Evolutionary conservation across 2,329 filamentous ascomycete species (phyloP), one percentile per base, ranked within the genome.

Genomic region (Calcarisporium arbuscula): DNA sequence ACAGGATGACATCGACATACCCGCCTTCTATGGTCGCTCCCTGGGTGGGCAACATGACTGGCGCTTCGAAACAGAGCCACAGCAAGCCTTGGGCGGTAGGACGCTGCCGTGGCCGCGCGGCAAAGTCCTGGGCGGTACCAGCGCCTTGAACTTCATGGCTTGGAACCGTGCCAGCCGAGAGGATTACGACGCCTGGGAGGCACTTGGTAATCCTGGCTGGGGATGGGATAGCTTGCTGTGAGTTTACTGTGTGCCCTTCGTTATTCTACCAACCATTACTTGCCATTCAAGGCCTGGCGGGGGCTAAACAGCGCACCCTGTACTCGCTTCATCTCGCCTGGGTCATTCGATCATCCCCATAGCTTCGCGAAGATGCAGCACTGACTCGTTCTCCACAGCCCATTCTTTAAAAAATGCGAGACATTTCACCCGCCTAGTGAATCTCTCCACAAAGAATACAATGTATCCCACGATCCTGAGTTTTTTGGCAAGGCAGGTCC

Each of bases 81-180:
- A 68, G 42, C 35, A 42, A 14, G 56, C 55, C 3, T 49, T 66
- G 5, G 52, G 44, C 3, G 60, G 66, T 1, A 60, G 68, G 28
- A 51, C 33, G 19, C 45, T 70, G 16, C 45, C 57, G 9, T 68
- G 60, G 58, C 57, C 61, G 1, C 50, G 65, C 11, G 67, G 67
- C 7, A 67, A 57, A 38, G 68, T 74, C 1, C 62, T 85, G 0
- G 81, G 81, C 14, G 81, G 80, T 6, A 77, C 77, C 6, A 73
- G 67, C 12, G 71, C 71, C 0, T 62, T 80, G 30, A 79, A 80
- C 43, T 73, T 70, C 42, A 72, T 77, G 69, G 69, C 74, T 30
- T 66, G 64, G 60, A 64, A 64, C 34, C 61, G 68, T 20, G 69
- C 62, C 6, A 61, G 57, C 31, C 55, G 48, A 22, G 59, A 60